Conservation (phyloP, 805 yeast genomes). For the Ogataea glucozyma region DNA sequence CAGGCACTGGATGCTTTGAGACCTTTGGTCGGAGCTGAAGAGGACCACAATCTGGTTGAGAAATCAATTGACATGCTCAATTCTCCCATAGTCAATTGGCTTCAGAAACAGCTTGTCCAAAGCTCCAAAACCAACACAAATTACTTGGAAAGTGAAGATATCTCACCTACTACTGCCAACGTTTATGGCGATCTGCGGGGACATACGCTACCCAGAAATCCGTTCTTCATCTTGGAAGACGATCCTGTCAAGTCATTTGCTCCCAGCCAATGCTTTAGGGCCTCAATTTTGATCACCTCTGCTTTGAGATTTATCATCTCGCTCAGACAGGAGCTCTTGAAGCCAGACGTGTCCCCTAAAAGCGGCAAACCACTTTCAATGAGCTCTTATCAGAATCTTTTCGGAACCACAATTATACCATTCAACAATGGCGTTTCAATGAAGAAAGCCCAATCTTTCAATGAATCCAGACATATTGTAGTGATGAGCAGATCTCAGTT, state of each 20-base stretch:
- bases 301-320: conserved; percentile 66
- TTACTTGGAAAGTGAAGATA: conserved; percentile 54
- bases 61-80: conserved; percentile 48
- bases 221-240: conserved; percentile 70
- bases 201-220: conserved; percentile 73
- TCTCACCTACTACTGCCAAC: conserved; percentile 53
- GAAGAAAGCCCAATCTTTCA: conserved; percentile 33
- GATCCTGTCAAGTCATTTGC: conserved; percentile 63
- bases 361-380: conserved; percentile 57
- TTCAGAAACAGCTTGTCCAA: conserved; percentile 56
- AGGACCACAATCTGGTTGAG: conserved; percentile 44
- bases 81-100: conserved; percentile 41
- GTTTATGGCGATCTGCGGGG: conserved; percentile 65
- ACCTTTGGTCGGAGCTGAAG: conserved; percentile 58
- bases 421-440: conserved; percentile 42
- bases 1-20: conserved; percentile 57
- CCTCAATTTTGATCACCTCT: conserved; percentile 66
- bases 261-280: conserved; percentile 66
- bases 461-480: conserved; percentile 50
- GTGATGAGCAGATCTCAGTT: conserved; percentile 52
- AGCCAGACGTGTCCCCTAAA: conserved; percentile 58
- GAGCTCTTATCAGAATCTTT: conserved; percentile 65
- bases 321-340: conserved; percentile 51
- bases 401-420: conserved; percentile 67
- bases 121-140: conserved; percentile 45